A percentile compares a stretch with the other conserved stretches of the same genome.
phyloP scores from a whole-genome alignment of 331 rosid species.

The Phaseolus coccineus region DNA sequence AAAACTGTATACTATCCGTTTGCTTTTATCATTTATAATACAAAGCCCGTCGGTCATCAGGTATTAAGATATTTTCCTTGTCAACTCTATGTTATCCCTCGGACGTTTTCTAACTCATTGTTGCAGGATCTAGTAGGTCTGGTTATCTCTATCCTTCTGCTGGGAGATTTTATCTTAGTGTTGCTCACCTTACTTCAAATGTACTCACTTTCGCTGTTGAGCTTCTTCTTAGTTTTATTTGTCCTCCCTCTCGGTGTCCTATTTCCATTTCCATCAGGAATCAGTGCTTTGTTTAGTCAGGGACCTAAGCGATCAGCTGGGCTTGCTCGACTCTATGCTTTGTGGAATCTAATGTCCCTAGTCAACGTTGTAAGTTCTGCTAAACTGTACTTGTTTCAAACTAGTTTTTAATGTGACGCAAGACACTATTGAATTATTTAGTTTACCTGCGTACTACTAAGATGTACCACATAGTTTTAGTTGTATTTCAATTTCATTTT shows the following conservation, averaged over 20 bases:
- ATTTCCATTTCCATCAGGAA: slow-evolving; percentile 94
- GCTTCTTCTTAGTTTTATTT: slow-evolving; percentile 78
- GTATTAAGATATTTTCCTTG: slow-evolving; percentile 53
- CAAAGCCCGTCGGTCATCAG: slow-evolving; percentile 95
- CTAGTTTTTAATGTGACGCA: slow-evolving; percentile 17
- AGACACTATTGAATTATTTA: slow-evolving; percentile 5
- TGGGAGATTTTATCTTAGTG: slow-evolving; percentile 93
- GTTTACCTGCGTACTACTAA: neutral
- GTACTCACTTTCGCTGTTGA: slow-evolving; percentile 75
- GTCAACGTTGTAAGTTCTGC: slow-evolving; percentile 87
- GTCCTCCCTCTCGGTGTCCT: slow-evolving; percentile 86
- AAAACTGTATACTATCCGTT: slow-evolving; percentile 62
- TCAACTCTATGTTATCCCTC: slow-evolving; percentile 29
- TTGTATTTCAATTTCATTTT: neutral
- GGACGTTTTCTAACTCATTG: slow-evolving; percentile 33
- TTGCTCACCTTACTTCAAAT: slow-evolving; percentile 92
- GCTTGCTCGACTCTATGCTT: slow-evolving; percentile 90
- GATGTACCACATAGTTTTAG: neutral
- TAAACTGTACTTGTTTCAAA: slow-evolving; percentile 21
- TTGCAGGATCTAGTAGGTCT: slow-evolving; percentile 99
- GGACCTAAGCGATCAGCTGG: slow-evolving; percentile 94
- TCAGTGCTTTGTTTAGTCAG: slow-evolving; percentile 93
- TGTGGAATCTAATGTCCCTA: slow-evolving; percentile 95
- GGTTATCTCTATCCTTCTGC: slow-evolving; percentile 82
- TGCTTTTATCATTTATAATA: slow-evolving; percentile 71